Percentiles rank a stretch among this genome's conserved stretches.
These are phyloP conservation scores for Aspergillus campestris DNA, from an alignment of 495 filamentous ascomycete species.

Conservation along the genomic window DNA sequence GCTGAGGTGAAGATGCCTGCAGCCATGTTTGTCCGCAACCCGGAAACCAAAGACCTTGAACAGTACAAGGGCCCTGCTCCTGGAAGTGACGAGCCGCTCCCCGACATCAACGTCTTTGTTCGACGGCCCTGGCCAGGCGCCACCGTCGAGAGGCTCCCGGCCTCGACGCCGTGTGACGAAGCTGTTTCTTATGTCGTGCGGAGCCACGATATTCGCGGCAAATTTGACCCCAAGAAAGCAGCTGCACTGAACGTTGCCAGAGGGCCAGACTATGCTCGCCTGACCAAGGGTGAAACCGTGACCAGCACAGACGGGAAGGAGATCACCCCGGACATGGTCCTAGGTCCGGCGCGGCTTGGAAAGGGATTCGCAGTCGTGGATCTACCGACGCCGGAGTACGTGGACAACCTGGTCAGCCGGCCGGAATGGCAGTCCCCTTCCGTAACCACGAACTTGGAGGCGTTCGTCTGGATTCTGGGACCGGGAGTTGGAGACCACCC, in stretches of 20 bases:
- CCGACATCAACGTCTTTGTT: conserved; percentile 65
- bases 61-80: conserved; percentile 59
- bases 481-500: conserved; percentile 53
- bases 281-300: conserved; percentile 47
- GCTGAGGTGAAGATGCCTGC: conserved; percentile 59
- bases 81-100: conserved; percentile 35
- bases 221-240: conserved; percentile 63
- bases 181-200: conserved; percentile 82
- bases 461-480: conserved; percentile 76
- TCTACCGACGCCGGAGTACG: conserved; percentile 57
- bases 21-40: conserved; percentile 58
- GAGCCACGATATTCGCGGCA: conserved; percentile 64
- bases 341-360: conserved; percentile 45
- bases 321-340: conserved; percentile 58
- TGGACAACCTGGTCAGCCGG: conserved; percentile 56
- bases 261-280: conserved; percentile 44
- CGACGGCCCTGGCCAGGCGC: conserved; percentile 80
- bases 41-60: conserved; percentile 53
- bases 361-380: conserved; percentile 74
- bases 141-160: conserved; percentile 51
- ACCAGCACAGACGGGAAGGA: conserved; percentile 44
- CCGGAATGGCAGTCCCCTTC: conserved; percentile 62
- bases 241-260: conserved; percentile 46
- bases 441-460: conserved; percentile 57
- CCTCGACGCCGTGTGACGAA: conserved; percentile 50